Evolutionary conservation across 2,329 filamentous ascomycete genomes (phyloP).

Genomic region (Alternaria gaisen): DNA sequence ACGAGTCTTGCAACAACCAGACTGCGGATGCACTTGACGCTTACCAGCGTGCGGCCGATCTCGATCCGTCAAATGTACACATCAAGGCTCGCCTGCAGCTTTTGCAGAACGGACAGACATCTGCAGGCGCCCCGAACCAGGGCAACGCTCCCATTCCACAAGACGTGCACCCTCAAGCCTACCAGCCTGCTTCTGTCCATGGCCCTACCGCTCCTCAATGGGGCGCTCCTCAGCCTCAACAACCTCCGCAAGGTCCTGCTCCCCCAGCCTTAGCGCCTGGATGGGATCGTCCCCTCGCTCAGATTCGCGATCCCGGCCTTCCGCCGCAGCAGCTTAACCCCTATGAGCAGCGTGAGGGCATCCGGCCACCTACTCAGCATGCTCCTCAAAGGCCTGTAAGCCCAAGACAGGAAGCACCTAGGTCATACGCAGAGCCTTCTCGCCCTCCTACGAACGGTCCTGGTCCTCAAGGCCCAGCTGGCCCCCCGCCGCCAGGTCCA

Average conservation of each 20-base stretch:
- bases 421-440: slow-evolving; percentile 72
- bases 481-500: slow-evolving; percentile 51
- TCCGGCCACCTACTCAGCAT: slow-evolving; percentile 71
- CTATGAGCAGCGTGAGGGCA: slow-evolving; percentile 79
- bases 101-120: slow-evolving; percentile 79
- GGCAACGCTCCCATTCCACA: slow-evolving; percentile 86
- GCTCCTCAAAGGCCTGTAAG: slow-evolving; percentile 76
- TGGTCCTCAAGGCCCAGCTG: slow-evolving; percentile 53
- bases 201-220: slow-evolving; percentile 89
- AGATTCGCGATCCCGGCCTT: slow-evolving; percentile 71
- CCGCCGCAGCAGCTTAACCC: slow-evolving; percentile 80
- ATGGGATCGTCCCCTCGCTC: slow-evolving; percentile 72
- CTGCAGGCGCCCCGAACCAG: slow-evolving; percentile 73
- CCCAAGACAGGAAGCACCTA: slow-evolving; percentile 76
- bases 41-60: slow-evolving; percentile 91
- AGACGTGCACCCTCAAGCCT: slow-evolving; percentile 94
- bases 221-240: slow-evolving; percentile 76
- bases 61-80: slow-evolving; percentile 91
- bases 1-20: slow-evolving; percentile 99
- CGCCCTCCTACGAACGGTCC: slow-evolving; percentile 58
- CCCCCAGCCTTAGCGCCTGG: slow-evolving; percentile 64
- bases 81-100: slow-evolving; percentile 95
- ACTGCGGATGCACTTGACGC: slow-evolving; percentile 95
- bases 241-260: slow-evolving; percentile 71
- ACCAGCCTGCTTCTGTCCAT: slow-evolving; percentile 82